A percentile compares a stretch with the other conserved stretches of the same genome.
These are phyloP conservation scores for Rhamnella rubrinervis DNA, from an alignment of 331 rosid genomes.

Conservation along the genomic window DNA sequence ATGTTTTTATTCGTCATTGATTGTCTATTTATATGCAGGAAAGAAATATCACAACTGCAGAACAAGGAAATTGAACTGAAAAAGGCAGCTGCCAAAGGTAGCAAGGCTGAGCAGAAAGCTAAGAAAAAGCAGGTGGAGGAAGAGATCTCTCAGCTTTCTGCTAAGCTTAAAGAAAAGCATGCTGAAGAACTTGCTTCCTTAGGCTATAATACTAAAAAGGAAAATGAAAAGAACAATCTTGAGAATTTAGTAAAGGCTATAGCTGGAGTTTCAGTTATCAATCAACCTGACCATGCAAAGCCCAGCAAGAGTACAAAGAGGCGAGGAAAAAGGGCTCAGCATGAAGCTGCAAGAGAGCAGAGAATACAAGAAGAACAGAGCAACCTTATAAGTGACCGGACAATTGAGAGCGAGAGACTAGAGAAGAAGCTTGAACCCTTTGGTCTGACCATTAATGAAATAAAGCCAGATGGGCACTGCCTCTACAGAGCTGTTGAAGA, in stretches of 20 bases:
- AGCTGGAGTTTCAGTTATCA: conserved; percentile 73
- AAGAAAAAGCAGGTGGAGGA: conserved; percentile 98
- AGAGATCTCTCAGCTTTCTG: conserved; percentile 71
- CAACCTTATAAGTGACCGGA: conserved; percentile 64
- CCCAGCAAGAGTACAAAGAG: conserved; percentile 70
- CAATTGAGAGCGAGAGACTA: conserved; percentile 71
- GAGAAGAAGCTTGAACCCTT: conserved; percentile 79
- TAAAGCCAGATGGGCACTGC: conserved; percentile 98
- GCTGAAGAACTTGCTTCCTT: conserved; percentile 64
- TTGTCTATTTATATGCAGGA: conserved; percentile 45
- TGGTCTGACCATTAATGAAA: conserved; percentile 66
- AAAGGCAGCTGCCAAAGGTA: conserved; percentile 89
- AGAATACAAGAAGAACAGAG: conserved; percentile 86
- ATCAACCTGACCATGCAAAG: conserved; percentile 61
- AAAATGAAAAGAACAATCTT: conserved; percentile 57
- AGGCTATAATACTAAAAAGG: conserved; percentile 56
- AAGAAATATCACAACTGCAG: conserved; percentile 74
- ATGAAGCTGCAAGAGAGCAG: conserved; percentile 89
- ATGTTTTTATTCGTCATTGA: conserved; percentile 12
- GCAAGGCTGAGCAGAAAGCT: conserved; percentile 95
- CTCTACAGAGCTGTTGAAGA: conserved; percentile 89
- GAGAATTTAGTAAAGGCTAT: conserved; percentile 86
- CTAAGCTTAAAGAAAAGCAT: conserved; percentile 74
- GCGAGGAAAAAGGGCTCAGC: conserved; percentile 71
- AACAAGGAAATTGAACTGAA: conserved; percentile 81